phyloP scores from a whole-genome alignment of 768 basidiomycete genomes.

The Rhizopogon sp. region DNA sequence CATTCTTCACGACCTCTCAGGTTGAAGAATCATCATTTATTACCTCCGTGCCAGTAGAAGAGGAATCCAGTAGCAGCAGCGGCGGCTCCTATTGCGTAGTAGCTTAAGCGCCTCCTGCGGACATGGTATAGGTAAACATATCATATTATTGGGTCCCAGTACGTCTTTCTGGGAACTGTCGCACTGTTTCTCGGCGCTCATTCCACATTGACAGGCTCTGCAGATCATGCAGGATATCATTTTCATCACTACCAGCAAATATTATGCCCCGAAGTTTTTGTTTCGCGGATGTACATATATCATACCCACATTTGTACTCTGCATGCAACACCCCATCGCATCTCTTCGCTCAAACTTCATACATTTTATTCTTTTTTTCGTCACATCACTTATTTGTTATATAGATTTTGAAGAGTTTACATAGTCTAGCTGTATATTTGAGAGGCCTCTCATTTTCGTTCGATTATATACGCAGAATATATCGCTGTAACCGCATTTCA shows the following conservation, averaged over 20 bases:
- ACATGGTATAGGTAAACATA: not conserved
- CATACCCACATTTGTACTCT: conserved; percentile 1
- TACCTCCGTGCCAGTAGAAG: conserved; percentile 2
- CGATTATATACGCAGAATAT: not conserved
- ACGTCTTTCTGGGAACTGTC: not conserved
- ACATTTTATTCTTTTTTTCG: not conserved
- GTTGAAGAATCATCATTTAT: conserved; percentile 1
- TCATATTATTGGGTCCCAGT: not conserved
- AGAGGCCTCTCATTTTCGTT: not conserved
- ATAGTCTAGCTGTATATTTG: not conserved
- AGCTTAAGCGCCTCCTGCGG: not conserved
- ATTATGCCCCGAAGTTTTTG: conserved; percentile 1
- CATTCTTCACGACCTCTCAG: conserved; percentile 1
- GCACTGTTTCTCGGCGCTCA: not conserved
- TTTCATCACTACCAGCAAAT: not conserved
- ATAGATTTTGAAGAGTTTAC: not conserved
- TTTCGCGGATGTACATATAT: conserved; percentile 4
- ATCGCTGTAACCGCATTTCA: not conserved
- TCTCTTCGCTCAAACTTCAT: conserved; percentile 4
- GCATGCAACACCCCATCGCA: conserved; percentile 1
- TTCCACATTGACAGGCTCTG: not conserved
- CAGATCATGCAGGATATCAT: not conserved
- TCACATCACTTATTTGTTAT: not conserved
- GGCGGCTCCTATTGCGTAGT: conserved; percentile 5
- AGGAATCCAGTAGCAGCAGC: conserved; percentile 1